Evolutionary conservation across 2,329 filamentous ascomycete species (phyloP).

Genomic region (Neonectria coccinea): DNA sequence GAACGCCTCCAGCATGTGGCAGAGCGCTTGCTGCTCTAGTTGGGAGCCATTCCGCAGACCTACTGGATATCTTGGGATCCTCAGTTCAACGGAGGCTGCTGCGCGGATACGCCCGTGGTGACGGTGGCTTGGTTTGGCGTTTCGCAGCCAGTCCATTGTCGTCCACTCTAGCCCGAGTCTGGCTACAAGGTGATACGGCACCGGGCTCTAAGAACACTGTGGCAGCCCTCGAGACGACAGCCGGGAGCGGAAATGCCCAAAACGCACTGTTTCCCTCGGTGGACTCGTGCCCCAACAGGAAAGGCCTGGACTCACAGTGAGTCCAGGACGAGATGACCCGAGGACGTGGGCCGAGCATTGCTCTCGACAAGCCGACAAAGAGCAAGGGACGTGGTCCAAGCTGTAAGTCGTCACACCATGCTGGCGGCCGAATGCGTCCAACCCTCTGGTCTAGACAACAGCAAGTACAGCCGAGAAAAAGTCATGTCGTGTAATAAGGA

Average conservation of each 20-base stretch:
- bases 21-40: background rate
- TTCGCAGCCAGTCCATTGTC: constrained; percentile 1
- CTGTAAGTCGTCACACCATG: background rate
- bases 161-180: constrained; percentile 14
- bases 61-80: constrained; percentile 1
- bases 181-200: constrained; percentile 6
- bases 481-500: background rate
- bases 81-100: background rate
- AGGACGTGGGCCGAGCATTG: background rate
- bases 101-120: background rate
- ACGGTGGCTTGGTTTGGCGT: constrained; percentile 1
- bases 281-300: background rate
- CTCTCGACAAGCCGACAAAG: background rate
- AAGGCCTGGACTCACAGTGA: background rate
- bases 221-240: background rate
- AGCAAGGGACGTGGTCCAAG: background rate
- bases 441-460: background rate
- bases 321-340: background rate
- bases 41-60: background rate
- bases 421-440: background rate
- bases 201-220: background rate
- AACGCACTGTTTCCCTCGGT: background rate
- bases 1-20: constrained; percentile 13
- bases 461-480: background rate
- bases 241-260: background rate